Evolutionary conservation across 108 stramenopile genomes (phyloP), one percentile per base, ranked within the genome.

Genomic region (Skeletonema potamos): DNA sequence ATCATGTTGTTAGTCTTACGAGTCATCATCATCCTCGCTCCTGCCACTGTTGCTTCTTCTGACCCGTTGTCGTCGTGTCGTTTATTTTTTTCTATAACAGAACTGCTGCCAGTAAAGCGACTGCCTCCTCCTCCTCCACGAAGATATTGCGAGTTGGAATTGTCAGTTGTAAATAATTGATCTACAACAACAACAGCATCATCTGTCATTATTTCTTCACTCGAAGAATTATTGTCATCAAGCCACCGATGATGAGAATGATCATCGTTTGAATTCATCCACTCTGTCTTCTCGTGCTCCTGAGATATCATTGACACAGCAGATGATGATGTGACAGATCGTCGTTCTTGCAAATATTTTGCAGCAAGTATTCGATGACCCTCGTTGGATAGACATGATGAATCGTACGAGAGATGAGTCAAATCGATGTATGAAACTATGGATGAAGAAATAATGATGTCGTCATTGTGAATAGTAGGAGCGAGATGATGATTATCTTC

Each of bases 361-460:
- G 69, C 32, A 22, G 15, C 24, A 24, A 70, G 33, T 0, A 30
- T 13, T n/a, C 20, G 58, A 18, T 70, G 59, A 2, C 56, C 56
- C 4, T 30, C 12, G 0, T n/a, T 3, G 22, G 59, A 29, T 17
- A 70, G 54, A 32, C 44, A 70, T 5, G 69, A 70, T 2, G 69
- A 70, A 70, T 70, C 69, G 54, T 29, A 54, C 22, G 69, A 61
- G 5, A 70, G 69, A 11, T 60, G 48, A n/a, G 69, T 60, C 15
- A 70, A 7, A 26, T 60, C 59, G 27, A 33, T 32, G 33, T 58
- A 58, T 15, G 69, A 46, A 18, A 70, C 4, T n/a, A 41, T 41
- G 1, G 39, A 41, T 11, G 36, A 1, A 37, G 10, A 10, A 0
- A 41, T 41, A 1, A 0, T 0, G 30, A 4, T 6, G 30, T 32